Evolutionary conservation across 2,329 filamentous ascomycete genomes (phyloP).

Genomic region (Arthrobotrys entomopaga): DNA sequence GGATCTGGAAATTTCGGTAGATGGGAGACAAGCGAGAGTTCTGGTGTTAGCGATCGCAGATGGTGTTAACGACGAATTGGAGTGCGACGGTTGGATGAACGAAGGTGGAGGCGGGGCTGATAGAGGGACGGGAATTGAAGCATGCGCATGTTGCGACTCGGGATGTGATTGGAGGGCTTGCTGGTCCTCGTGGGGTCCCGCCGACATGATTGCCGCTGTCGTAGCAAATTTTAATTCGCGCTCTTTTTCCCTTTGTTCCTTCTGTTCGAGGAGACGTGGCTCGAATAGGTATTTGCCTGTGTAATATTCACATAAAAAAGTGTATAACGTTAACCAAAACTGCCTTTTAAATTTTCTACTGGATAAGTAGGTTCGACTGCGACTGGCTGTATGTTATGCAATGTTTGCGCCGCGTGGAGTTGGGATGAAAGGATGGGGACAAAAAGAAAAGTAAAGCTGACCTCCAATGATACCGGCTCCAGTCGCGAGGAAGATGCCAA

Average conservation of each 20-base stretch:
- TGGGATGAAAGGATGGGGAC: conserved; percentile 26
- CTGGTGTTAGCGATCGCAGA: conserved; percentile 51
- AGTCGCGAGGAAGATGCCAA: conserved; percentile 41
- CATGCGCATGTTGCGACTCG: not conserved
- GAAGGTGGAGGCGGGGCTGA: conserved; percentile 20
- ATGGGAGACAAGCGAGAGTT: conserved; percentile 45
- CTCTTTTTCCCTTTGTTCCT: conserved; percentile 33
- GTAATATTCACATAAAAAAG: conserved; percentile 3
- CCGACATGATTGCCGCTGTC: conserved; percentile 1
- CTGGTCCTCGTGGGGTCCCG: conserved; percentile 6
- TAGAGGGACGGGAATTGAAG: conserved; percentile 2
- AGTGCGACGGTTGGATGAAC: conserved; percentile 5
- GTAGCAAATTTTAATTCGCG: conserved; percentile 14
- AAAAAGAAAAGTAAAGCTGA: conserved; percentile 33
- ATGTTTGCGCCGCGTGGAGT: conserved; percentile 27
- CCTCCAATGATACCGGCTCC: conserved; percentile 50
- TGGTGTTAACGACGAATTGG: conserved; percentile 19
- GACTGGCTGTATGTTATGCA: conserved; percentile 5
- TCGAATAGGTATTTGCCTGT: conserved; percentile 53
- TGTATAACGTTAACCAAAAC: conserved; percentile 25
- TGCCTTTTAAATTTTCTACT: not conserved
- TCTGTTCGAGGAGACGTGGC: conserved; percentile 34
- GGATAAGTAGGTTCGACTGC: no score
- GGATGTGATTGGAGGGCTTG: conserved; percentile 19
- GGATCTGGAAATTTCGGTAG: conserved; percentile 45